Base-by-base conservation (phyloP, 306 rosid species). In the Acmispon strigosus region DNA sequence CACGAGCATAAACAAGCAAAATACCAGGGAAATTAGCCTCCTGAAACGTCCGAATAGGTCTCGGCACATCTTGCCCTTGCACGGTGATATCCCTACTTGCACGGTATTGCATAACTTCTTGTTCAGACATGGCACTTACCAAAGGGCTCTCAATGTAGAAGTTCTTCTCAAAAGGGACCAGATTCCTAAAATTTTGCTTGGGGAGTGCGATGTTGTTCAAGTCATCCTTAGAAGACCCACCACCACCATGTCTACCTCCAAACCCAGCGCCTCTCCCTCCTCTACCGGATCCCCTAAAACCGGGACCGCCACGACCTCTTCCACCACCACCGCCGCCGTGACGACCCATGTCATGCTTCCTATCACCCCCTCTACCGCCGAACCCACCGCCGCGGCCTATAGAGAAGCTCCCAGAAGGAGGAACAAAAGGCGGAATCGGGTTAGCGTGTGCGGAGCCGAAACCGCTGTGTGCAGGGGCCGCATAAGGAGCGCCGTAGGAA, bases 1-100 rank as follows among this genome's bases (percentile, higher is more conserved):
- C 47, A 59, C 10, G 4, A 54, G 59, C 62, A 72, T n/a, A 34
- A 42, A 65, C 66, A 47, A 72, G 20, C 3, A 58, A 20, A 65
- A 67, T 84, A 94, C 98, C 97, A 34, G 98, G 97, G 62, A 89
- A 90, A 72, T 80, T 84, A 0, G 98, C 88, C 57, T 94, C 98
- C 2, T 84, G 77, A 72, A 94, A 94, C 70, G 76, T 67, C 66
- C 83, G 85, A 70, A 89, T 78, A 0, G 97, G 98, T 72, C 27
- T 94, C 0, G 98, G 98, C 43, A 89, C 78, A 56, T 90, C 98
- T n/a, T 77, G 76, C 66, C 98, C 98, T 57, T 90, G 91, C 22
- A 91, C 95, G 0, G 92, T 90, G 65, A 94, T 94, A 51, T 91
- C 97, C 68, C 89, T 81, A 79, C 70, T 80, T 1, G 69, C 66